These are phyloP conservation scores for Saccharomycopsis selenospora DNA, from an alignment of 805 yeast species.

Conservation along the genomic window DNA sequence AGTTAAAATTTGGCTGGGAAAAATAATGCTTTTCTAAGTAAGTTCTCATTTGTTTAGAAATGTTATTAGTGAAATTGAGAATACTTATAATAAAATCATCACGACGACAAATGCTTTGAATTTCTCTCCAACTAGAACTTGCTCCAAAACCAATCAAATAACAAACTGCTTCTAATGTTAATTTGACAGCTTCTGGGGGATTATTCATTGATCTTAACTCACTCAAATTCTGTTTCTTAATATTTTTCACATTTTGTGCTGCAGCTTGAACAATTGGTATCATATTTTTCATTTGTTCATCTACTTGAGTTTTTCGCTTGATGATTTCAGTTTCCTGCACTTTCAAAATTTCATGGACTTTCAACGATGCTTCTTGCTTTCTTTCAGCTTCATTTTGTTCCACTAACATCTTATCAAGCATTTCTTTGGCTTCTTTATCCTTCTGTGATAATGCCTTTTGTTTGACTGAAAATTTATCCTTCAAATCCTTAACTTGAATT, in stretches of 20 bases:
- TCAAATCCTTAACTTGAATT: conserved; percentile 56
- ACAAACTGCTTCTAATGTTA: conserved; percentile 85
- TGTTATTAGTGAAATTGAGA: conserved; percentile 62
- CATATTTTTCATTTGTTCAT: conserved; percentile 60
- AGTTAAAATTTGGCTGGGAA: conserved; percentile 56
- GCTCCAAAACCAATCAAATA: conserved; percentile 66
- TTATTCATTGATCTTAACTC: conserved; percentile 84
- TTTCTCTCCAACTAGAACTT: conserved; percentile 65
- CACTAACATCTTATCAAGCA: conserved; percentile 65
- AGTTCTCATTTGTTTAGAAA: conserved; percentile 45
- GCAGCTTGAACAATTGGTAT: conserved; percentile 55
- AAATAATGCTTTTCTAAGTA: conserved; percentile 56
- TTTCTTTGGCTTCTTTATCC: conserved; percentile 59
- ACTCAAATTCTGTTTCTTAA: conserved; percentile 85
- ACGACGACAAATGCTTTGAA: conserved; percentile 66
- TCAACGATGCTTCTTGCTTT: conserved; percentile 76
- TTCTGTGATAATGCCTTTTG: conserved; percentile 43
- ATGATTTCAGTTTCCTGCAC: conserved; percentile 58
- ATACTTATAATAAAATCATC: conserved; percentile 86
- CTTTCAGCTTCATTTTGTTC: conserved; percentile 93
- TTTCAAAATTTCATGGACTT: conserved; percentile 61
- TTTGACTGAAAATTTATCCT: conserved; percentile 46
- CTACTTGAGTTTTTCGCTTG: conserved; percentile 45
- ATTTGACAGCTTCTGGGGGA: conserved; percentile 83
- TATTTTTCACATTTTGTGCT: conserved; percentile 82